A percentile compares a stretch with the other conserved stretches of the same genome.
These are phyloP conservation scores for Saccharomycodes ludwigii DNA, from an alignment of 805 yeast species.

Conservation along the genomic window DNA sequence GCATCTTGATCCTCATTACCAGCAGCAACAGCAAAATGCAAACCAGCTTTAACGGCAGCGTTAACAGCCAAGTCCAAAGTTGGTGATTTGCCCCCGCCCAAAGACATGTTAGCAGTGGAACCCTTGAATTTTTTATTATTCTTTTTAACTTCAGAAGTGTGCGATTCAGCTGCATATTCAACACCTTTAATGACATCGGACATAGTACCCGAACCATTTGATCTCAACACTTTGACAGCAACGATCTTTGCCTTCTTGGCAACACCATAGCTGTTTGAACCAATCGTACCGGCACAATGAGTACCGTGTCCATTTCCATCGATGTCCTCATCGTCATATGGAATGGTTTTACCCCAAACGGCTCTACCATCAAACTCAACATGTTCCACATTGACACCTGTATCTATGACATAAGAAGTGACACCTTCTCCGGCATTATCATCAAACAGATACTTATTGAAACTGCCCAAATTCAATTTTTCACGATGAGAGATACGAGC, in stretches of 20 bases:
- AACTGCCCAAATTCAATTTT: constrained; percentile 51
- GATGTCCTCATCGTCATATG: constrained; percentile 50
- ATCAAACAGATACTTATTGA: constrained; percentile 64
- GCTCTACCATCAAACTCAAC: constrained; percentile 78
- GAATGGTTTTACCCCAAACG: constrained; percentile 73
- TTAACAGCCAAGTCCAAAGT: constrained; percentile 79
- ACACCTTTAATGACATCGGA: constrained; percentile 78
- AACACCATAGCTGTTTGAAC: constrained; percentile 66
- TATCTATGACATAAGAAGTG: constrained; percentile 79
- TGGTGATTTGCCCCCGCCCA: constrained; percentile 88
- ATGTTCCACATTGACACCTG: constrained; percentile 72
- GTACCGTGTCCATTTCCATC: constrained; percentile 95
- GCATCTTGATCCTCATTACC: constrained; percentile 93
- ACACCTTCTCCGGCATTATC: constrained; percentile 72
- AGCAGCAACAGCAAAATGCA: constrained; percentile 92
- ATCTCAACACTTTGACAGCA: constrained; percentile 74
- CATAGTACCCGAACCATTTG: constrained; percentile 76
- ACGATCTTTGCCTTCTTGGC: constrained; percentile 70
- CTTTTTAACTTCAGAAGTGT: constrained; percentile 36
- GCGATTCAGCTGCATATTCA: constrained; percentile 70
- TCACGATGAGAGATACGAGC: constrained; percentile 81
- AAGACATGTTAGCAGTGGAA: constrained; percentile 83
- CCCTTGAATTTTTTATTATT: constrained; percentile 63
- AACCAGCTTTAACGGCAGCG: constrained; percentile 80
- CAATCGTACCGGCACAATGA: constrained; percentile 95